Conservation (phyloP, 768 basidiomycete species). For the Lentinula lateritia region DNA sequence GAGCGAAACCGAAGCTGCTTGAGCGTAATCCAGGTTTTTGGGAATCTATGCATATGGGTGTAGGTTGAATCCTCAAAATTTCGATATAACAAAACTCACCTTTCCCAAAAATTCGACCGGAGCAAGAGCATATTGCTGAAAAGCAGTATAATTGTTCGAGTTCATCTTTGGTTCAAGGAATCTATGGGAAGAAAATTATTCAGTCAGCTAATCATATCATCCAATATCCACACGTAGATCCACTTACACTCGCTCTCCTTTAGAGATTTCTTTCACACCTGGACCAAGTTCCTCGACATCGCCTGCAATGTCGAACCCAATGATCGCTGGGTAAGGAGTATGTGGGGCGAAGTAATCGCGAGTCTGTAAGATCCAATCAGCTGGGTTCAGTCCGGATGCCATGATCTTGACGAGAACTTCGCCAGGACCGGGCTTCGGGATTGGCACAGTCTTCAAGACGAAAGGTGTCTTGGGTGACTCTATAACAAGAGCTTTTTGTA, state of each 20-base stretch:
- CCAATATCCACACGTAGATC: neutral
- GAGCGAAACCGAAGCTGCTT: constrained; percentile 43
- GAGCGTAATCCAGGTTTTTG: constrained; percentile 36
- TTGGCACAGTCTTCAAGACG: neutral
- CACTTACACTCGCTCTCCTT: constrained; percentile 49
- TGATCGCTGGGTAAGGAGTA: constrained; percentile 36
- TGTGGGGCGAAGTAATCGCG: constrained; percentile 24
- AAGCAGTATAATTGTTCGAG: constrained; percentile 29
- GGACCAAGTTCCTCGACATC: constrained; percentile 46
- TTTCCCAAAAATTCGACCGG: constrained; percentile 35
- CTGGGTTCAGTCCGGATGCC: neutral
- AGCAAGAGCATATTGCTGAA: constrained; percentile 40
- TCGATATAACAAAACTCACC: constrained; percentile 17
- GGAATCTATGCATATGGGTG: constrained; percentile 34
- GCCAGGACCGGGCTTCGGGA: neutral
- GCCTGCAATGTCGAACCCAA: constrained; percentile 48
- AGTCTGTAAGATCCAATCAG: constrained; percentile 25
- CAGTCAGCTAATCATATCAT: neutral
- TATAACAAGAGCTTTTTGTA: neutral
- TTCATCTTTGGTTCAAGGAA: constrained; percentile 31
- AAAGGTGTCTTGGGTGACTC: neutral
- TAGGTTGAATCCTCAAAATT: constrained; percentile 6
- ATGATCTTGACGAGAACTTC: neutral
- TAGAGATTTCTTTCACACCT: constrained; percentile 40
- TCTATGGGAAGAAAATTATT: constrained; percentile 13